Base-by-base conservation (phyloP, 495 filamentous ascomycete species). In the Talaromyces liani region DNA sequence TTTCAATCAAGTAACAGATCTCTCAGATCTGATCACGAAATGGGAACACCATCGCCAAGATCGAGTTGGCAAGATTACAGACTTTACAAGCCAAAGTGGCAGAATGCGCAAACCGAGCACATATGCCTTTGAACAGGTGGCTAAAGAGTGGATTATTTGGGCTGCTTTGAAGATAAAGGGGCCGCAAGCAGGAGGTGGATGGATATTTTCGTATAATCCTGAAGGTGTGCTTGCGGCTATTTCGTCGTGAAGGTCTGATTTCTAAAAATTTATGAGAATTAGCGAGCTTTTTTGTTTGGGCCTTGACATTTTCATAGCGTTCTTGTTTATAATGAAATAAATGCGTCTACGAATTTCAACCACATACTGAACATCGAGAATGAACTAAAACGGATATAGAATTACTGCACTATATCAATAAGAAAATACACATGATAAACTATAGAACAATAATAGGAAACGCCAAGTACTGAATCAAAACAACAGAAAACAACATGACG, bases 391-490 rank as follows among this genome's bases (percentile, higher is more conserved):
- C n/a, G n/a, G 45, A 49, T 22, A 49, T 49, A 49, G 45, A 49
- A 49, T 49, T 49, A 49, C 45, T 49, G 53, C 22, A 56, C 53
- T 56, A 56, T 29, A 56, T 56, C 53, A 27, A 5, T 25, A 29
- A 31, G 3, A 56, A 56, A 29, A 27, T 56, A 27, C 22, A 56
- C 27, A 56, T 56, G 10, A 56, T 25, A 56, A 56, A 27, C 27
- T 7, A 24, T 56, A 56, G n/a, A 27, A 29, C n/a, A 25, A 12
- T 16, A 12, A 12, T 31, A 54, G 5, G 10, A 27, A 39, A 64
- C 63, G 68, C 66, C 66, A 39, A 60, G 56, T 20, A 61, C 31
- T 39, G 57, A 68, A 67, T 65, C 31, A 47, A 65, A 63, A 64
- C 63, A 61, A 70, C 65, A 62, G 58, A 61, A 66, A 67, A 65